Conservation (phyloP, 768 basidiomycete genomes). For the Tylopilus plumbeoviolaceoides region DNA sequence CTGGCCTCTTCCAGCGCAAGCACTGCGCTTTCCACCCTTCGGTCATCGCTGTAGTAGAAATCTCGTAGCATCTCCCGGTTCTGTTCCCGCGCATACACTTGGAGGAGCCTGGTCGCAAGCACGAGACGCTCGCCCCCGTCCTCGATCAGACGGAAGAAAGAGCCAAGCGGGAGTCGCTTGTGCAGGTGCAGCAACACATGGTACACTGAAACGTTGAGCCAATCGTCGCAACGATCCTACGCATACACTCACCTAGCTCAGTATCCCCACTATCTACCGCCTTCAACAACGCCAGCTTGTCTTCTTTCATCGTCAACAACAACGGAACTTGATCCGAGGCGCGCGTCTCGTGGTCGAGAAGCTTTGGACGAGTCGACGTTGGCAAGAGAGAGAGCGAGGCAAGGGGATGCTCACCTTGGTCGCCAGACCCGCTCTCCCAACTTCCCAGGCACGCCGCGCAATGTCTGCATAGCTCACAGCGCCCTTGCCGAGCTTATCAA, state of each 20-base stretch:
- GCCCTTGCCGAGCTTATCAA: slow-evolving; percentile 71
- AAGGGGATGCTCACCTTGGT: slow-evolving; percentile 56
- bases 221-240: neutral
- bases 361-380: slow-evolving; percentile 36
- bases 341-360: slow-evolving; percentile 86
- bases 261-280: slow-evolving; percentile 95
- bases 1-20: slow-evolving; percentile 81
- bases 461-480: slow-evolving; percentile 94
- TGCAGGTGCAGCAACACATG: slow-evolving; percentile 88
- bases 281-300: slow-evolving; percentile 79
- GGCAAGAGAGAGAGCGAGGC: neutral
- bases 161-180: slow-evolving; percentile 76
- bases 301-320: slow-evolving; percentile 93
- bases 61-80: slow-evolving; percentile 90
- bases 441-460: slow-evolving; percentile 89
- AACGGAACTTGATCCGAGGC: slow-evolving; percentile 93
- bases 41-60: slow-evolving; percentile 97
- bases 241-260: slow-evolving; percentile 65
- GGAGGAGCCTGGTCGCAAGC: slow-evolving; percentile 74
- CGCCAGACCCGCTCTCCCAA: slow-evolving; percentile 73
- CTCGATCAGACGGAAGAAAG: slow-evolving; percentile 93
- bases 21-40: slow-evolving; percentile 90
- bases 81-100: slow-evolving; percentile 88
- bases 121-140: slow-evolving; percentile 75
- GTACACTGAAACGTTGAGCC: slow-evolving; percentile 59